phyloP scores from a whole-genome alignment of 2,329 filamentous ascomycete genomes.

The Fusarium cicatricum region DNA sequence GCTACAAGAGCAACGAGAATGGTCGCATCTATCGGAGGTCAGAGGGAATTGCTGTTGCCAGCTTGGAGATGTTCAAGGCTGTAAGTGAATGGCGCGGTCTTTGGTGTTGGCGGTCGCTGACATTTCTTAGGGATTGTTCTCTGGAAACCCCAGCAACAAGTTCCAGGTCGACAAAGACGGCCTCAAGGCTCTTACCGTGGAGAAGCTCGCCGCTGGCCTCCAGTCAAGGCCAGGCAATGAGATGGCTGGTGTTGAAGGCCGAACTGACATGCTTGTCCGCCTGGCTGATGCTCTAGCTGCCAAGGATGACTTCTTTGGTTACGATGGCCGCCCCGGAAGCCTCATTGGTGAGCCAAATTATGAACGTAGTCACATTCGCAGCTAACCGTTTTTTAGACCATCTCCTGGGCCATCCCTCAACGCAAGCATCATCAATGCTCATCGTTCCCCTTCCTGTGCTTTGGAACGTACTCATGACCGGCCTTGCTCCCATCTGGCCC shows the following conservation, averaged over 20 bases:
- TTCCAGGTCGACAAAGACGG: slow-evolving; percentile 90
- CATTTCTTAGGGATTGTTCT: slow-evolving; percentile 74
- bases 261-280: slow-evolving; percentile 79
- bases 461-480: slow-evolving; percentile 91
- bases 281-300: slow-evolving; percentile 77
- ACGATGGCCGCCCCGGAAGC: slow-evolving; percentile 85
- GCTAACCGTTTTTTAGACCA: slow-evolving; percentile 70
- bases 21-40: slow-evolving; percentile 83
- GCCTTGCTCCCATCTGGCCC: slow-evolving; percentile 89
- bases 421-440: slow-evolving; percentile 86
- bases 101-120: slow-evolving; percentile 26
- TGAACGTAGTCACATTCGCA: background rate
- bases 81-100: slow-evolving; percentile 46
- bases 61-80: slow-evolving; percentile 90
- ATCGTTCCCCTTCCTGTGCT: slow-evolving; percentile 87
- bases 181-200: slow-evolving; percentile 75
- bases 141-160: slow-evolving; percentile 80
- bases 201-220: slow-evolving; percentile 79
- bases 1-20: slow-evolving; percentile 90
- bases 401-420: slow-evolving; percentile 89
- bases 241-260: slow-evolving; percentile 84
- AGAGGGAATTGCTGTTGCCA: slow-evolving; percentile 83
- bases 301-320: slow-evolving; percentile 85
- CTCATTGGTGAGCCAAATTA: slow-evolving; percentile 76
- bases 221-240: slow-evolving; percentile 85